A percentile compares a stretch with the other conserved stretches of the same genome.
These are phyloP conservation scores for Neurospora tetrasperma DNA, from an alignment of 495 filamentous ascomycete species.

Conservation along the genomic window DNA sequence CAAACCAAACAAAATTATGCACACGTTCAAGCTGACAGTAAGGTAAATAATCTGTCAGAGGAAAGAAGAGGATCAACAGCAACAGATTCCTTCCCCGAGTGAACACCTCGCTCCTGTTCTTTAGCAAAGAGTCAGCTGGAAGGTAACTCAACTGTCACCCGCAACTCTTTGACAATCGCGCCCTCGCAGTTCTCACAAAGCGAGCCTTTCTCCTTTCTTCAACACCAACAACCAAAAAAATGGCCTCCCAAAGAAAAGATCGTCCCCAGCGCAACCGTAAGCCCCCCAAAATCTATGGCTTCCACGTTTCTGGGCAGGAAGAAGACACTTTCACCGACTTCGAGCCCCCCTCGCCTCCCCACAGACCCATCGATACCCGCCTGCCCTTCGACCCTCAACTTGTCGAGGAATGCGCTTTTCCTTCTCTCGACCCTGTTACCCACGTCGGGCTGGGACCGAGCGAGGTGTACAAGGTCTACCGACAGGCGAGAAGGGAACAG, in stretches of 20 bases:
- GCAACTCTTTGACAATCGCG: not conserved
- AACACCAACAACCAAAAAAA: slow-evolving; percentile 7
- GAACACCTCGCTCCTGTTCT: not conserved
- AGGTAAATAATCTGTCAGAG: not conserved
- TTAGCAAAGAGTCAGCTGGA: not conserved
- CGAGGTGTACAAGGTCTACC: slow-evolving; percentile 3
- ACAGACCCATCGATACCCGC: slow-evolving; percentile 1
- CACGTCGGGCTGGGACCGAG: slow-evolving; percentile 11
- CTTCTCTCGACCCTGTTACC: slow-evolving; percentile 8
- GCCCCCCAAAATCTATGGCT: slow-evolving; percentile 1
- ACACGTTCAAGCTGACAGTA: not conserved
- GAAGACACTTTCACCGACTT: not conserved
- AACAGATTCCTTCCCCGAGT: not conserved
- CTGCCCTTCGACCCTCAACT: slow-evolving; percentile 8
- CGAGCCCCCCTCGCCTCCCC: not conserved
- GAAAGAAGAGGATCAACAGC: not conserved
- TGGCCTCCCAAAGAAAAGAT: not conserved
- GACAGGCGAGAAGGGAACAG: not conserved
- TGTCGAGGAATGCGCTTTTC: slow-evolving; percentile 13
- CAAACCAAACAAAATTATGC: not conserved
- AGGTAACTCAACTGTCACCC: not conserved
- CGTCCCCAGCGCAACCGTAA: slow-evolving; percentile 2
- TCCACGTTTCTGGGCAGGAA: slow-evolving; percentile 2
- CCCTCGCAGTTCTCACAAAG: not conserved
- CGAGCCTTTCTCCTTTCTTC: not conserved